Evolutionary conservation across 1,284 basidiomycete species (phyloP).

Genomic region (Rhizoctonia solani): DNA sequence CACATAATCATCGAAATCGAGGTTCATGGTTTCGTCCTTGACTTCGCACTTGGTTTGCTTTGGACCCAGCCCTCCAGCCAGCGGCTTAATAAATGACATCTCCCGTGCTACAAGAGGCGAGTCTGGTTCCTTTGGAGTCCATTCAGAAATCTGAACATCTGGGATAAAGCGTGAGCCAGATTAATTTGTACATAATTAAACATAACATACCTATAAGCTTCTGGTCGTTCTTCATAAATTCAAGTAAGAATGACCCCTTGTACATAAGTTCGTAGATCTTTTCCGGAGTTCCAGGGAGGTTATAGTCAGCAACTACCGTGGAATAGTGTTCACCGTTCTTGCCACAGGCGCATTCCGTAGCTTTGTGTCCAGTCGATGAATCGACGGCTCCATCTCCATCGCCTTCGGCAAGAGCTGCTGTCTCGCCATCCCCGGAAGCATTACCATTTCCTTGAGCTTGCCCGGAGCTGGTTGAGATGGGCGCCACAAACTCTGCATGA

Average conservation of each 20-base stretch:
- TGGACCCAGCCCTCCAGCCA: conserved; percentile 86
- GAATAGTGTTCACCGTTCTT: conserved; percentile 71
- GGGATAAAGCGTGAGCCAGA: conserved; percentile 6
- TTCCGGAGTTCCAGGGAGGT: conserved; percentile 88
- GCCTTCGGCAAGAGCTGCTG: conserved; percentile 6
- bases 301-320: conserved; percentile 75
- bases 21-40: conserved; percentile 77
- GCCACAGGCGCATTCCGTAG: conserved; percentile 77
- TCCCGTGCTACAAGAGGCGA: conserved; percentile 78
- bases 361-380: conserved; percentile 42
- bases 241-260: conserved; percentile 91
- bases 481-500: conserved; percentile 66
- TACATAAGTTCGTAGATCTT: conserved; percentile 96
- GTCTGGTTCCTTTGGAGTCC: conserved; percentile 67
- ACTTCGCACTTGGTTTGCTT: conserved; percentile 95
- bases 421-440: conserved; percentile 26
- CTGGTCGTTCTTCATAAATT: conserved; percentile 86
- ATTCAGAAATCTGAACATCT: conserved; percentile 94
- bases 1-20: conserved; percentile 85
- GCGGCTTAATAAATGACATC: conserved; percentile 94
- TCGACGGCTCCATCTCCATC: conserved; percentile 52
- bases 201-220: conserved; percentile 77
- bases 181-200: neutral
- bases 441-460: conserved; percentile 42
- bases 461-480: conserved; percentile 32